These are phyloP conservation scores for Arachis hypogaea DNA, from an alignment of 306 rosid genomes.

Conservation along the genomic window DNA sequence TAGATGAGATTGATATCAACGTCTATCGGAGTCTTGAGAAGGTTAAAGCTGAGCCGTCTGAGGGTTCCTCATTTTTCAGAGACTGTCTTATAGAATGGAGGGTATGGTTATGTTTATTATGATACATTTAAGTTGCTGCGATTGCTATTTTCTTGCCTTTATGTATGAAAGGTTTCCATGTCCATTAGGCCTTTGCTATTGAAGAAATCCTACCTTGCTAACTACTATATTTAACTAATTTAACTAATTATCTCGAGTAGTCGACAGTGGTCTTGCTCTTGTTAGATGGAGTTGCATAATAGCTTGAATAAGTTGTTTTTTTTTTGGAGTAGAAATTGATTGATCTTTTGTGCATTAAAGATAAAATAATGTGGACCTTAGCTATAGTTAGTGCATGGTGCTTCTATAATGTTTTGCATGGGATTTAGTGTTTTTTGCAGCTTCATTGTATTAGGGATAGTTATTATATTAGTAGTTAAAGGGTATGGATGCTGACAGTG, in stretches of 20 bases:
- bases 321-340: too few relatives aligned
- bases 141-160: background rate
- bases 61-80: conserved; percentile 80
- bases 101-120: conserved; percentile 47
- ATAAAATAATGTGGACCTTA: too few relatives aligned
- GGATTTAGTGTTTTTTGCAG: too few relatives aligned
- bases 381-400: too few relatives aligned
- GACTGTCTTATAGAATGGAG: conserved; percentile 91
- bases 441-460: too few relatives aligned
- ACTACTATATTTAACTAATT: background rate
- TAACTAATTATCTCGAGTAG: background rate
- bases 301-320: too few relatives aligned
- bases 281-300: too few relatives aligned
- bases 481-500: too few relatives aligned
- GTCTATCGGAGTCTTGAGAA: conserved; percentile 70
- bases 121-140: background rate
- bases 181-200: background rate
- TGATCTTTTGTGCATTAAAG: too few relatives aligned
- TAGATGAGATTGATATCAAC: conserved; percentile 70
- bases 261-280: too few relatives aligned
- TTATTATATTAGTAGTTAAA: too few relatives aligned
- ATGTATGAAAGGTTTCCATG: background rate
- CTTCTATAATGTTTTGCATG: too few relatives aligned
- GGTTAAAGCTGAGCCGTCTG: conserved; percentile 72
- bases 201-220: conserved; percentile 1